These are phyloP conservation scores for Setomelanomma holmii DNA, from an alignment of 2,329 filamentous ascomycete genomes.

Conservation along the genomic window DNA sequence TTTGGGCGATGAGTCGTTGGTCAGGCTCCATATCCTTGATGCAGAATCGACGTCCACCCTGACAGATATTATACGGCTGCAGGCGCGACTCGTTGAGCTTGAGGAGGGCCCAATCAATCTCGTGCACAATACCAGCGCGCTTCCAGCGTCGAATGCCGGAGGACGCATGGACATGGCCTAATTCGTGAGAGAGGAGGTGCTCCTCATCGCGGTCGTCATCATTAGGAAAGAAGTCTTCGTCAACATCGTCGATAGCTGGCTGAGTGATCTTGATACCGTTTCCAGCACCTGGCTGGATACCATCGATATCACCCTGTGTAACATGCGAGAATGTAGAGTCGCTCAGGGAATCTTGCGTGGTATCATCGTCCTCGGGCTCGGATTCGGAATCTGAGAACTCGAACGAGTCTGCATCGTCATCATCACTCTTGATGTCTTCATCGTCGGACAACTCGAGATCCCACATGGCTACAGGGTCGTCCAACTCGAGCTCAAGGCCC, in stretches of 20 bases:
- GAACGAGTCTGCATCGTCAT: conserved; percentile 39
- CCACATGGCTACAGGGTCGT: conserved; percentile 40
- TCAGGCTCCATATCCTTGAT: conserved; percentile 30
- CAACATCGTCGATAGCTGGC: conserved; percentile 86
- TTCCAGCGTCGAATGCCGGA: conserved; percentile 83
- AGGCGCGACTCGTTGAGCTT: conserved; percentile 75
- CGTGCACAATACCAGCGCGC: conserved; percentile 77
- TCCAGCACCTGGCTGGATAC: conserved; percentile 76
- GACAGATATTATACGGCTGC: conserved; percentile 75
- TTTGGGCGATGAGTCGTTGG: conserved; percentile 38
- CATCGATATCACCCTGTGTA: conserved; percentile 72
- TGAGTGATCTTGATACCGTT: conserved; percentile 86
- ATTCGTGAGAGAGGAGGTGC: conserved; percentile 76
- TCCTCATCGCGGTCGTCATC: conserved; percentile 78
- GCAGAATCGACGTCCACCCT: conserved; percentile 55
- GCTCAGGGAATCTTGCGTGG: conserved; percentile 35
- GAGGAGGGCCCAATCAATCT: conserved; percentile 95
- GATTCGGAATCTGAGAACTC: conserved; percentile 67
- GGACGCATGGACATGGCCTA: conserved; percentile 87
- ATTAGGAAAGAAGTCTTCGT: conserved; percentile 82
- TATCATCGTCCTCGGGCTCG: conserved; percentile 40
- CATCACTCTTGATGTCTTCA: conserved; percentile 56
- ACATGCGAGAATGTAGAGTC: conserved; percentile 37
- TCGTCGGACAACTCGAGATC: conserved; percentile 62
- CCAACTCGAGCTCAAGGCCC: conserved; percentile 37